phyloP scores from a whole-genome alignment of 2,329 filamentous ascomycete genomes.

The Epichloe sp. region DNA sequence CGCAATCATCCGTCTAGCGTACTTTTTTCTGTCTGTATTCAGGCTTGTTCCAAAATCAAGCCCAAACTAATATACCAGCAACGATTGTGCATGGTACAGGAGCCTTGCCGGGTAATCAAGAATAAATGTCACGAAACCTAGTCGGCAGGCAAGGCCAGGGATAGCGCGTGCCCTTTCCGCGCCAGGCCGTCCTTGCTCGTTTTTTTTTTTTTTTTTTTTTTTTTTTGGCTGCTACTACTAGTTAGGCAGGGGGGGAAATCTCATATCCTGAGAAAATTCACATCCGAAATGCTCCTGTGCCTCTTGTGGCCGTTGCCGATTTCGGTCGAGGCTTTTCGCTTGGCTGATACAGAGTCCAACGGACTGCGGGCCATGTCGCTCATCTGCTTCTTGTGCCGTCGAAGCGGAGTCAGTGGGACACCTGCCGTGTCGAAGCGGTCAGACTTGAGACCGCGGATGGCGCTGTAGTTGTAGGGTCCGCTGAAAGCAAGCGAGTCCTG shows the following conservation, averaged over 20 bases:
- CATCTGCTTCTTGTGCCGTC: constrained; percentile 40
- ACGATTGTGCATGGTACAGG: too few species aligned
- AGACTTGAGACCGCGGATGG: constrained; percentile 49
- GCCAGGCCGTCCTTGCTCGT: constrained; percentile 35
- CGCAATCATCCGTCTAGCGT: too few species aligned
- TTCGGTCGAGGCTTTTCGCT: constrained; percentile 41
- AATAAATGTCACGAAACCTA: too few species aligned
- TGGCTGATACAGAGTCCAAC: constrained; percentile 33
- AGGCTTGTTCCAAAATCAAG: too few species aligned
- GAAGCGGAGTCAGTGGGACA: constrained; percentile 54
- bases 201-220: constrained; percentile 5
- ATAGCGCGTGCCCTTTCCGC: constrained; percentile 16
- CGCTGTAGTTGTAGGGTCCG: constrained; percentile 45
- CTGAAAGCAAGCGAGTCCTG: constrained; percentile 50
- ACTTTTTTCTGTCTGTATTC: too few species aligned
- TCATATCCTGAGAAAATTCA: constrained; percentile 34
- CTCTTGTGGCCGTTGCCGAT: constrained; percentile 35
- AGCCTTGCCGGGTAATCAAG: too few species aligned
- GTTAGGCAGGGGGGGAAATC: background rate
- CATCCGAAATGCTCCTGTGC: constrained; percentile 46
- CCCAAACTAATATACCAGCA: too few species aligned
- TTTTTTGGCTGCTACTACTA: too few species aligned
- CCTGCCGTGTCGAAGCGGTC: constrained; percentile 54
- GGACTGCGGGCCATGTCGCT: constrained; percentile 35
- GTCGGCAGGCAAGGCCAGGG: constrained; percentile 26